These are phyloP conservation scores for Kregervanrija fluxuum DNA, from an alignment of 805 yeast genomes.

Conservation along the genomic window DNA sequence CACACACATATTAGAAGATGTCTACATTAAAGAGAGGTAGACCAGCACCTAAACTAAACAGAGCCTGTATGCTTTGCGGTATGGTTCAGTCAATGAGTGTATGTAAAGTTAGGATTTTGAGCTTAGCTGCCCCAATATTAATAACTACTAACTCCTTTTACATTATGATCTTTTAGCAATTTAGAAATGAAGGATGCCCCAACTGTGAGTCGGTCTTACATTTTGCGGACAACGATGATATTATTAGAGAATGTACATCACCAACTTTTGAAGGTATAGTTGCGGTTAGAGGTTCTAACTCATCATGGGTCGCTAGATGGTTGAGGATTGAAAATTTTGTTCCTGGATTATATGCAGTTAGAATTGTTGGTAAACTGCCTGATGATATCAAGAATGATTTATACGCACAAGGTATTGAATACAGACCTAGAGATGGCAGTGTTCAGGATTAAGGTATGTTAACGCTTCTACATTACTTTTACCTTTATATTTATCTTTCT, in stretches of 20 bases:
- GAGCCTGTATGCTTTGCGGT: conserved; percentile 98
- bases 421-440: conserved; percentile 93
- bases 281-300: conserved; percentile 77
- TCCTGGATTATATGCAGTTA: conserved; percentile 89
- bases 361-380: conserved; percentile 86
- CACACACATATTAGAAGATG: neutral
- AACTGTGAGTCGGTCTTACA: conserved; percentile 89
- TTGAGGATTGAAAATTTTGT: conserved; percentile 80
- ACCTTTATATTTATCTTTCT: neutral
- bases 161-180: conserved; percentile 31
- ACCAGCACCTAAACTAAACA: conserved; percentile 53
- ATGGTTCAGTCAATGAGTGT: conserved; percentile 74
- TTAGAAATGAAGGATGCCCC: conserved; percentile 86
- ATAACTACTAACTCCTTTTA: too few relatives aligned
- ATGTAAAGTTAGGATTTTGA: conserved; percentile 16
- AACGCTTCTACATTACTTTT: neutral
- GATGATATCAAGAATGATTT: conserved; percentile 73
- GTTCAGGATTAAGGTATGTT: conserved; percentile 27
- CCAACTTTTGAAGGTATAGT: conserved; percentile 95
- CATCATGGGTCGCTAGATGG: conserved; percentile 97
- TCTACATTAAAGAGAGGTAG: conserved; percentile 25
- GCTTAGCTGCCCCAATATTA: too few relatives aligned
- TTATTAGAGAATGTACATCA: conserved; percentile 87
- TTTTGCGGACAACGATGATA: conserved; percentile 66
- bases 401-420: conserved; percentile 66